Conservation (phyloP, 75 land plant genomes). For the Azolla pinnata region DNA sequence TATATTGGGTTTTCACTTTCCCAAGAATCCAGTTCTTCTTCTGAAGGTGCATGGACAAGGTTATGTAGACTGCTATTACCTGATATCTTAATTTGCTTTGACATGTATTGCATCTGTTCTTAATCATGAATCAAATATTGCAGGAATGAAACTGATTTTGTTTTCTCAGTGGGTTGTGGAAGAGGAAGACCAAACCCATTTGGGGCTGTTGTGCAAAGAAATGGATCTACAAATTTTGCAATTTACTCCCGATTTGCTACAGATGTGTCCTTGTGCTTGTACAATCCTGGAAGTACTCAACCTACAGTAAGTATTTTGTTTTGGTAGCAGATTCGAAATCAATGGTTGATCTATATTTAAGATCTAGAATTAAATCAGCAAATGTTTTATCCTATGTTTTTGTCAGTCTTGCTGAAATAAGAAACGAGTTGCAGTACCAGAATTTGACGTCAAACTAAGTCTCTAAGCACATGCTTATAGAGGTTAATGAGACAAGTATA, state of each 20-base stretch:
- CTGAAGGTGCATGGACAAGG: neutral
- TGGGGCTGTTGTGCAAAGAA: conserved; percentile 30
- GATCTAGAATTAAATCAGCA: neutral
- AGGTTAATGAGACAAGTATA: neutral
- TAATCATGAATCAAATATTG: neutral
- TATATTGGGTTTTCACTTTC: conserved; percentile 56
- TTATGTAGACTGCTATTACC: neutral
- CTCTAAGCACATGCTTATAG: too few species aligned
- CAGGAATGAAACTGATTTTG: conserved; percentile 46
- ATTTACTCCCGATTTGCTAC: conserved; percentile 62
- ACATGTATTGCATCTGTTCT: neutral
- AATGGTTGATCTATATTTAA: neutral
- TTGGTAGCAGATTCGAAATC: neutral
- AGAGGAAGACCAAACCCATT: conserved; percentile 58
- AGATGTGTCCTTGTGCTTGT: conserved; percentile 71
- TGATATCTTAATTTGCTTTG: neutral
- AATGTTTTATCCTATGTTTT: neutral
- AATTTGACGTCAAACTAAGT: neutral
- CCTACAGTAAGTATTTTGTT: conserved; percentile 35
- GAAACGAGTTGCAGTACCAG: neutral
- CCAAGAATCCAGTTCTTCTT: neutral
- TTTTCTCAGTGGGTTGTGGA: conserved; percentile 64
- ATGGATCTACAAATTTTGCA: conserved; percentile 59
- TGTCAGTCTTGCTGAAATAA: neutral
- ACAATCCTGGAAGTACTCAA: conserved; percentile 27